Evolutionary conservation across 352 stramenopile genomes (phyloP).

Genomic region (Globisporangium camurandrum): DNA sequence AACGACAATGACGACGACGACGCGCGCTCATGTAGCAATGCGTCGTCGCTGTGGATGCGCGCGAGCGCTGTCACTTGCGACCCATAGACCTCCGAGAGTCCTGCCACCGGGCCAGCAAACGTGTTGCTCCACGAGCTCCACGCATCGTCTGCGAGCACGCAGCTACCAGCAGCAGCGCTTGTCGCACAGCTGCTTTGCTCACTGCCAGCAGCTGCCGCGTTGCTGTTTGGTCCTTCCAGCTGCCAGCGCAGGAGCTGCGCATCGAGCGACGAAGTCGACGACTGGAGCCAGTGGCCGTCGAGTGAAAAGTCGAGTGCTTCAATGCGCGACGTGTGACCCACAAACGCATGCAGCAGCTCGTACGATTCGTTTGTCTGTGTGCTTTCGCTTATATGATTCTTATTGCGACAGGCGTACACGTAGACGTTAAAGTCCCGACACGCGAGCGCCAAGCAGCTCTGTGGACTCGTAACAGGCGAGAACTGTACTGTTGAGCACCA

Average conservation of each 20-base stretch:
- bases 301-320: conserved; percentile 61
- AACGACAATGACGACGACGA: not conserved
- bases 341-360: conserved; percentile 45
- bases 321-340: conserved; percentile 57
- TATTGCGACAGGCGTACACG: conserved; percentile 30
- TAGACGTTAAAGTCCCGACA: conserved; percentile 76
- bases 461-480: conserved; percentile 13
- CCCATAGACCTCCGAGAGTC: conserved; percentile 30
- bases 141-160: conserved; percentile 24
- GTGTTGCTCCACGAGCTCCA: conserved; percentile 48
- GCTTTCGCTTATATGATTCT: not conserved
- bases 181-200: not conserved
- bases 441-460: conserved; percentile 28
- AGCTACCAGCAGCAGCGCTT: conserved; percentile 1
- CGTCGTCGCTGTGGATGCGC: conserved; percentile 29
- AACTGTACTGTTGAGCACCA: conserved; percentile 56
- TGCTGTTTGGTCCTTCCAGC: conserved; percentile 1
- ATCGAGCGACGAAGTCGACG: conserved; percentile 39
- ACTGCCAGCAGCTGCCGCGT: no score
- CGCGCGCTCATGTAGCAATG: not conserved
- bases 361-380: conserved; percentile 14
- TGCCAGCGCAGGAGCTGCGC: conserved; percentile 67
- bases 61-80: conserved; percentile 23
- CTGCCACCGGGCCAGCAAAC: conserved; percentile 44
- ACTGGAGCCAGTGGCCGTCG: conserved; percentile 55